Conservation (phyloP, 1,284 basidiomycete species). For the Cryptococcus sp. region DNA sequence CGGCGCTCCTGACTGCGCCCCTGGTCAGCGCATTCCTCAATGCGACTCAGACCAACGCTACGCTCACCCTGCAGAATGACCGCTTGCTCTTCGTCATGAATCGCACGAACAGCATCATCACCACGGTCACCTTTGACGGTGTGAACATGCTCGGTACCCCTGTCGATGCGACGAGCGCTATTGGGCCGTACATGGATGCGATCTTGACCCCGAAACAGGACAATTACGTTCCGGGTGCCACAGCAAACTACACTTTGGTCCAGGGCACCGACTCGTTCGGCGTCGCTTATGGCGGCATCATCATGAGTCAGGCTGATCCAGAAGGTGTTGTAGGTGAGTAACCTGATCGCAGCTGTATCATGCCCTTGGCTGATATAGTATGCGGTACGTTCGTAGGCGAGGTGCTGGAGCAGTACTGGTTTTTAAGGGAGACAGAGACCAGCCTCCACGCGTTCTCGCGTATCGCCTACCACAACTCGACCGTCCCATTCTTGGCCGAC, state of each 20-base stretch:
- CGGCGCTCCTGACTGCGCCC: too few species aligned
- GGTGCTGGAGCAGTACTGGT: slow-evolving; percentile 38
- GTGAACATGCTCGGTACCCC: slow-evolving; percentile 14
- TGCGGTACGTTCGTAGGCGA: slow-evolving; percentile 15
- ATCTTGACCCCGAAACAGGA: slow-evolving; percentile 17
- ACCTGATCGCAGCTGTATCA: too few species aligned
- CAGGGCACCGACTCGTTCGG: slow-evolving; percentile 13
- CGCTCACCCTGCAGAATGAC: slow-evolving; percentile 14
- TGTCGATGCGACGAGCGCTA: slow-evolving; percentile 12
- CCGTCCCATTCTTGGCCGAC: slow-evolving; percentile 3
- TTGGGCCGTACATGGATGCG: slow-evolving; percentile 15
- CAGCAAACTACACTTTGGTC: slow-evolving; percentile 7
- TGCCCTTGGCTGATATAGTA: too few species aligned
- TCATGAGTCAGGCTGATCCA: slow-evolving; percentile 10
- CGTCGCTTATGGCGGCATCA: slow-evolving; percentile 14
- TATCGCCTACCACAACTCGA: slow-evolving; percentile 25
- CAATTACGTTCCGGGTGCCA: slow-evolving; percentile 6
- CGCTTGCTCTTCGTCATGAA: slow-evolving; percentile 13
- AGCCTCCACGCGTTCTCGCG: slow-evolving; percentile 33
- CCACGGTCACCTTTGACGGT: slow-evolving; percentile 12
- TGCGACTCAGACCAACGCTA: slow-evolving; percentile 7
- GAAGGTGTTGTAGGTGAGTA: slow-evolving; percentile 15
- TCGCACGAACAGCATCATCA: slow-evolving; percentile 15
- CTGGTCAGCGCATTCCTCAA: slow-evolving; percentile 6
- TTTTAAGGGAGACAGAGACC: slow-evolving; percentile 37